Conservation (phyloP, 2,329 filamentous ascomycete genomes). For the Ascochyta viciae-villosae region DNA sequence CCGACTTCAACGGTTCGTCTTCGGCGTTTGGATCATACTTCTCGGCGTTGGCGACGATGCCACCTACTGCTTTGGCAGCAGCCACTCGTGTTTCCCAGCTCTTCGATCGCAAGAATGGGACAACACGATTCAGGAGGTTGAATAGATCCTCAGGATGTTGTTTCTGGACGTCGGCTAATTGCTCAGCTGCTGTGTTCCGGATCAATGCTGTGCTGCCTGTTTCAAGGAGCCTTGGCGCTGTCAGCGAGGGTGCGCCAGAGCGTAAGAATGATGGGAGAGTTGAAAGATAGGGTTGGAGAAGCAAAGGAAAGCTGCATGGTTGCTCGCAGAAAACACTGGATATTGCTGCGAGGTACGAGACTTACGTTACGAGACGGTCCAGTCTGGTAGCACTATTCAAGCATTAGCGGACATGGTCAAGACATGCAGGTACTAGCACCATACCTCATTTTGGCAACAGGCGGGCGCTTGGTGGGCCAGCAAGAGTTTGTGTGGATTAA, state of each 20-base stretch:
- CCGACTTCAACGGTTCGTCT: conserved; percentile 68
- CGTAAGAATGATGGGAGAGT: background rate
- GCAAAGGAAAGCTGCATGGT: background rate
- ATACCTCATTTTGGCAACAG: conserved; percentile 40
- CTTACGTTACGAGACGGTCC: conserved; percentile 50
- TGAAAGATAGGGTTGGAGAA: background rate
- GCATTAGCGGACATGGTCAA: conserved; percentile 41
- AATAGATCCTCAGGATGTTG: conserved; percentile 97
- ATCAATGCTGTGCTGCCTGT: conserved; percentile 96
- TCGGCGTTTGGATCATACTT: conserved; percentile 86
- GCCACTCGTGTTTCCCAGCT: conserved; percentile 97
- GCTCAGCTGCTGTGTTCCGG: conserved; percentile 94
- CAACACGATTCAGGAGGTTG: conserved; percentile 88
- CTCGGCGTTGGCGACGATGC: conserved; percentile 89
- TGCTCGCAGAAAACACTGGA: background rate
- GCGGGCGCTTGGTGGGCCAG: conserved; percentile 16
- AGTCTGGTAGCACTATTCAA: conserved; percentile 47
- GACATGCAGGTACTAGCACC: conserved; percentile 33
- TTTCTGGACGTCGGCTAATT: conserved; percentile 97
- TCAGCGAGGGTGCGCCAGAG: conserved; percentile 28
- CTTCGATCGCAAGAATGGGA: conserved; percentile 94
- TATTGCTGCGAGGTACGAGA: conserved; percentile 19
- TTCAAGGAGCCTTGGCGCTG: conserved; percentile 78
- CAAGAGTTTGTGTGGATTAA: conserved; percentile 17
- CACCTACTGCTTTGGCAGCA: conserved; percentile 90